Conservation (phyloP, 805 yeast genomes). For the Yarrowia yakushimensis region DNA sequence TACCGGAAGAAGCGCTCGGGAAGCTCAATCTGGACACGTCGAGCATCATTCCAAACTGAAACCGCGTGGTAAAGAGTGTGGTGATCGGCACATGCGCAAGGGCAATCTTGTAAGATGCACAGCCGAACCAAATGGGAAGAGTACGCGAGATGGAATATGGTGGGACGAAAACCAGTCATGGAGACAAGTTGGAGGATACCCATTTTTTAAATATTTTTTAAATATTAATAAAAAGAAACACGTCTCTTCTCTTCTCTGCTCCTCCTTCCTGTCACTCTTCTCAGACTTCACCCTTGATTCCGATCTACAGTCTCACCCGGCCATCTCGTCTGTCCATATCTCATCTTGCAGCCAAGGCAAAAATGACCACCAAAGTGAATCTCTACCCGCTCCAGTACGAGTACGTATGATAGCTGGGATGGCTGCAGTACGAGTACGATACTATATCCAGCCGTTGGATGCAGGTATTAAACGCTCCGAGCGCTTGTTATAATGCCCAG, state of each 20-base stretch:
- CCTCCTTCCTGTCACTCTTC: too few relatives aligned
- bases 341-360: constrained; percentile 15
- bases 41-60: constrained; percentile 19
- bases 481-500: too few relatives aligned
- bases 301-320: not conserved
- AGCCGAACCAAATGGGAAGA: not conserved
- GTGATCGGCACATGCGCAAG: constrained; percentile 3
- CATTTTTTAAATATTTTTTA: too few relatives aligned
- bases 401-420: too few relatives aligned
- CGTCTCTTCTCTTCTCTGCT: too few relatives aligned
- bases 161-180: too few relatives aligned
- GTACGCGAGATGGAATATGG: not conserved
- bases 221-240: too few relatives aligned
- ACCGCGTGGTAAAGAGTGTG: constrained; percentile 16
- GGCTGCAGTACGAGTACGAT: too few relatives aligned
- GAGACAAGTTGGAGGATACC: too few relatives aligned
- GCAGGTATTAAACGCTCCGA: too few relatives aligned
- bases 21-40: constrained; percentile 12
- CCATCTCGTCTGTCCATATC: constrained; percentile 10
- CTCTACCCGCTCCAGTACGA: not conserved
- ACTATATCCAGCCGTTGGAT: too few relatives aligned
- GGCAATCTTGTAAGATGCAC: not conserved
- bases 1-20: not conserved
- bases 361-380: not conserved
- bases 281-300: not conserved